A percentile compares a stretch with the other conserved stretches of the same genome.
These are phyloP conservation scores for Backusella liffmaniae DNA, from an alignment of 192 early-diverging fungal species.

Conservation along the genomic window DNA sequence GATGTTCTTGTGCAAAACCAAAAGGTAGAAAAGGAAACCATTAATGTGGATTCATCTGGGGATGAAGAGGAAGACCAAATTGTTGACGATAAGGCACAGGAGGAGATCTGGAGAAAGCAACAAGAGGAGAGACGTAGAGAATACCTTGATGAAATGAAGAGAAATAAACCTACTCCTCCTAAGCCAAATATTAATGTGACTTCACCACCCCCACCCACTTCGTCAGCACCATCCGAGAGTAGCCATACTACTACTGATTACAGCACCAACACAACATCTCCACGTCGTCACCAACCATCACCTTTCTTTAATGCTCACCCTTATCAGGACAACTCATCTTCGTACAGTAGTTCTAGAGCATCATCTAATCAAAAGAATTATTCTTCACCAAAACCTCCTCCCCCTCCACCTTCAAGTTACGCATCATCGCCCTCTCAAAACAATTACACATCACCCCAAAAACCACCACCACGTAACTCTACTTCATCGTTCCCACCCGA, in stretches of 20 bases:
- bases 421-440: neutral
- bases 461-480: neutral
- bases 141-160: slow-evolving; percentile 4
- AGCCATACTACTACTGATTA: neutral
- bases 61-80: neutral
- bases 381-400: neutral
- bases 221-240: neutral
- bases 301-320: neutral
- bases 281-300: neutral
- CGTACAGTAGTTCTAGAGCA: neutral
- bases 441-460: neutral
- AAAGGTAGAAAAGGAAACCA: neutral
- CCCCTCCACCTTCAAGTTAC: neutral
- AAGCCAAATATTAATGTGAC: neutral
- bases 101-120: neutral
- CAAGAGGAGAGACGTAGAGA: neutral
- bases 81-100: neutral
- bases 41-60: neutral
- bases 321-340: neutral
- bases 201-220: neutral
- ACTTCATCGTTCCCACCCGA: neutral
- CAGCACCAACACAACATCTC: neutral
- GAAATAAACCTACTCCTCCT: neutral
- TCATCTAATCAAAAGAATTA: neutral
- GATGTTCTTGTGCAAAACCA: slow-evolving; percentile 11